A percentile compares a stretch with the other conserved stretches of the same genome.
These are phyloP conservation scores for Aureococcus anophagefferens DNA, from an alignment of 108 stramenopile species.

Conservation along the genomic window DNA sequence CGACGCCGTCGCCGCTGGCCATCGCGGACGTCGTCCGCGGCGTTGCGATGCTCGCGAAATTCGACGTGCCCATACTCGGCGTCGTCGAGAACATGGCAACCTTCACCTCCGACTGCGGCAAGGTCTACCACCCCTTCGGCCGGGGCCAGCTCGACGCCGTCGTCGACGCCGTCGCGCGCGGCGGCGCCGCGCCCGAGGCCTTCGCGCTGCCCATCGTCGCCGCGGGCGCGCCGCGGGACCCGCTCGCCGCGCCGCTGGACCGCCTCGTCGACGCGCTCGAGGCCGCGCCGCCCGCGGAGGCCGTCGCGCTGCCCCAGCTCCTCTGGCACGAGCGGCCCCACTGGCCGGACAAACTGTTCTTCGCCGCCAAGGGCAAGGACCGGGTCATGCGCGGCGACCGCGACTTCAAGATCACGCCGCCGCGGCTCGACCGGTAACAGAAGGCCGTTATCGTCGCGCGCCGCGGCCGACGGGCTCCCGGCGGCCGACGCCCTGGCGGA, in stretches of 20 bases:
- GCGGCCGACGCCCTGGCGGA: too few relatives aligned
- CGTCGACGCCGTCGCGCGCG: not conserved
- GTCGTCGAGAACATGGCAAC: slow-evolving; percentile 65
- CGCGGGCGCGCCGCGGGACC: not conserved
- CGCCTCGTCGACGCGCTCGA: not conserved
- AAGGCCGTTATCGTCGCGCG: too few relatives aligned
- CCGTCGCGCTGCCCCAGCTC: not conserved
- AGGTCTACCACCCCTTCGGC: slow-evolving; percentile 36
- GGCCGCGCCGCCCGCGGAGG: not conserved
- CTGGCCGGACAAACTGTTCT: not conserved
- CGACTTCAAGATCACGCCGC: too few relatives aligned
- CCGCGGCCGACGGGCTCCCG: too few relatives aligned
- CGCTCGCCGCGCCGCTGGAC: not conserved
- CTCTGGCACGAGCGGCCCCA: not conserved
- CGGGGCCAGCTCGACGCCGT: slow-evolving; percentile 11
- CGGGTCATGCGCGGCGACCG: too few relatives aligned
- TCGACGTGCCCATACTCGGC: slow-evolving; percentile 43
- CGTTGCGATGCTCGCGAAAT: slow-evolving; percentile 41
- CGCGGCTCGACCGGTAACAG: too few relatives aligned
- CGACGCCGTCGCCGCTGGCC: slow-evolving; percentile 48
- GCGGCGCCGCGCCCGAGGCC: too few relatives aligned
- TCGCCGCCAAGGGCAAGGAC: not conserved
- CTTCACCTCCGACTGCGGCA: slow-evolving; percentile 41
- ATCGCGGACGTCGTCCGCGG: slow-evolving; percentile 56
- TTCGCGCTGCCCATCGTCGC: not conserved